phyloP scores from a whole-genome alignment of 2,329 filamentous ascomycete genomes.

The Aspergillus felis region DNA sequence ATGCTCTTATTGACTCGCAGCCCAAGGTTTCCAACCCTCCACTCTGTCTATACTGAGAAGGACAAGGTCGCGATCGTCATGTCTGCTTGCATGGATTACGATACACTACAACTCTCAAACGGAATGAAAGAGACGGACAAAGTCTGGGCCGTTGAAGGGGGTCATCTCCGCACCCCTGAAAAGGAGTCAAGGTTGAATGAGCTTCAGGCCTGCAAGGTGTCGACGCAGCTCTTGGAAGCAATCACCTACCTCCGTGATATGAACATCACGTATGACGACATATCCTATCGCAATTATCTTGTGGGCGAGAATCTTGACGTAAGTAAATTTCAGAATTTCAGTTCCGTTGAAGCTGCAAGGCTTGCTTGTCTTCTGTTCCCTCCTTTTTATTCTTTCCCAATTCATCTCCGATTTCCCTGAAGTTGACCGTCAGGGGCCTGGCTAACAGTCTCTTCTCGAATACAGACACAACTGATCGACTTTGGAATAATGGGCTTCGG shows the following conservation, averaged over 20 bases:
- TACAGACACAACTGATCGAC: constrained; percentile 17
- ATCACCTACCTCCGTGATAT: constrained; percentile 27
- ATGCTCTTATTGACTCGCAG: constrained; percentile 21
- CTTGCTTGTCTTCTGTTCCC: not conserved
- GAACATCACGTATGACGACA: constrained; percentile 24
- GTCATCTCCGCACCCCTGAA: constrained; percentile 7
- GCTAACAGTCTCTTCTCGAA: not conserved
- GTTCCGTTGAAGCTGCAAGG: not conserved
- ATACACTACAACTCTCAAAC: not conserved
- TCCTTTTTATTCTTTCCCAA: not conserved
- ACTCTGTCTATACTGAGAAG: constrained; percentile 27
- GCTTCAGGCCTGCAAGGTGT: constrained; percentile 25
- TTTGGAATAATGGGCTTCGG: constrained; percentile 3
- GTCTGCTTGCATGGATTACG: constrained; percentile 20
- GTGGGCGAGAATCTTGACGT: constrained; percentile 21
- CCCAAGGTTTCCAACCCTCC: constrained; percentile 24
- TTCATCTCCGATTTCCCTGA: not conserved
- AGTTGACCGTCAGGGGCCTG: not conserved
- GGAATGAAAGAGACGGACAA: not conserved
- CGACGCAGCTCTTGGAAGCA: constrained; percentile 26
- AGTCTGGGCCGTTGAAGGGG: constrained; percentile 4
- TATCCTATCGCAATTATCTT: constrained; percentile 29
- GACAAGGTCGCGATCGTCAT: constrained; percentile 24
- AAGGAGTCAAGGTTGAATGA: constrained; percentile 21
- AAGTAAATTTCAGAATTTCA: not conserved